Evolutionary conservation across 2,329 filamentous ascomycete genomes (phyloP).

Genomic region (Ceratocystis albifundus): DNA sequence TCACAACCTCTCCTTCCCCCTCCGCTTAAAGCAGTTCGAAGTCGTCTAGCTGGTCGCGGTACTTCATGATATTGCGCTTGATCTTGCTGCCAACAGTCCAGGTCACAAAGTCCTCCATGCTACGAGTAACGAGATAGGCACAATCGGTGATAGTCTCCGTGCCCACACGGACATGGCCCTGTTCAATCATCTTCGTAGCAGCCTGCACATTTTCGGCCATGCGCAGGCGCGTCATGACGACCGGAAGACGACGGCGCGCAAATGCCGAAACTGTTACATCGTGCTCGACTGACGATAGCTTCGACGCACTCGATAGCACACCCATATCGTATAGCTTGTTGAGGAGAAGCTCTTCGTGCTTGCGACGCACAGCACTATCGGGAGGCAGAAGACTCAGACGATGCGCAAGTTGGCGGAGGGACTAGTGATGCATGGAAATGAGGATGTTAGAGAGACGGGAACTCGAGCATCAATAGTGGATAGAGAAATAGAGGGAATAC

Average conservation of each 20-base stretch:
- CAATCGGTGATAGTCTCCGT: slow-evolving; percentile 84
- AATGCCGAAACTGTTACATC: slow-evolving; percentile 83
- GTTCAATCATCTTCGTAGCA: slow-evolving; percentile 78
- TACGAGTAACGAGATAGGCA: slow-evolving; percentile 76
- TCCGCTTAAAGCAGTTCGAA: slow-evolving; percentile 68
- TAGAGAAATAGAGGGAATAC: slow-evolving; percentile 31
- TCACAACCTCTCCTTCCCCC: slow-evolving; percentile 1
- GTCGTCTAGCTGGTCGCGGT: slow-evolving; percentile 88
- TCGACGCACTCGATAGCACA: slow-evolving; percentile 61
- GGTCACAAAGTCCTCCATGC: slow-evolving; percentile 91
- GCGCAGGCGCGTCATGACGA: slow-evolving; percentile 78
- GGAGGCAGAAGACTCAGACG: slow-evolving; percentile 72
- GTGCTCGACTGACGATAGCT: slow-evolving; percentile 75
- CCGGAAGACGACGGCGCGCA: slow-evolving; percentile 68
- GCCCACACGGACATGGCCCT: slow-evolving; percentile 84
- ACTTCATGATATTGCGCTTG: slow-evolving; percentile 90
- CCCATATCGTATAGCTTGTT: slow-evolving; percentile 93
- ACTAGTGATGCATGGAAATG: slow-evolving; percentile 42
- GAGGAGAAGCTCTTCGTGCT: slow-evolving; percentile 76
- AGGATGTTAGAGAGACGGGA: slow-evolving; percentile 1
- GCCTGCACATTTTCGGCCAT: slow-evolving; percentile 89
- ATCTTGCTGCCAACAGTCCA: slow-evolving; percentile 97
- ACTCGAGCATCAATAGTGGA: slow-evolving; percentile 2
- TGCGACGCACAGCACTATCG: slow-evolving; percentile 62
- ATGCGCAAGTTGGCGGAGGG: slow-evolving; percentile 82